Evolutionary conservation across 352 stramenopile genomes (phyloP), one percentile per base, ranked within the genome.

Genomic region (Blastocystis sp.): DNA sequence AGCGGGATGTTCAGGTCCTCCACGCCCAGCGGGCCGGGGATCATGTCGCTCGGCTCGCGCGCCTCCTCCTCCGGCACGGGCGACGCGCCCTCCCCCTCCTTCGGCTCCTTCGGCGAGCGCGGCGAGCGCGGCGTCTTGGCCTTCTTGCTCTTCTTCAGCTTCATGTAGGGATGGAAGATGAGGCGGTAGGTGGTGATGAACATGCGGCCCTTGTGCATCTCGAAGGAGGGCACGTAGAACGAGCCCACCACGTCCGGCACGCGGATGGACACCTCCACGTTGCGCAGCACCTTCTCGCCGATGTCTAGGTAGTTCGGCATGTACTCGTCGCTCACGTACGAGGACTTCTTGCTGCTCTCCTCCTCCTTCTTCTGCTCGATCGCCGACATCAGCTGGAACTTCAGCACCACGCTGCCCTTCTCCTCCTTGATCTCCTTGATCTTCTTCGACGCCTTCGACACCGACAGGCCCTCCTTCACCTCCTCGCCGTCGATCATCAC

Each of bases 151-250:
- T 88, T 88, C 60, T 88, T 88, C 67, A 88, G 40, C 45, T 78
- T 78, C 67, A 88, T 66, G 60, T 88, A 88, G 4, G 78, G 78
- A 61, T 88, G 78, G 78, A 88, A 88, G 45, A 88, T 88, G 60
- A 88, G 43, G 45, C 78, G 78, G 45, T 88, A 88, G 48, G 45
- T 88, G 48, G 78, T 88, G n/a, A 88, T 28, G 38, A 77, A 79
- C 56, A 88, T 74, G 60, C 78, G 78, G 5, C 78, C 78, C 52
- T 88, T 88, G 40, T 88, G 78, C 64, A 79, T 79, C 67, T 88
- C 78, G 60, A 79, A 88, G 21, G 38, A 41, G 1, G 67, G 48
- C 38, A 79, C 56, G 60, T 88, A 88, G 67, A 88, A 88, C 17
- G 78, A 88, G 17, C 78, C 78, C 45, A 79, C 67, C 38, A 88